These are phyloP conservation scores for Pseudogymnoascus sp. DNA, from an alignment of 2,329 filamentous ascomycete genomes.

Conservation along the genomic window DNA sequence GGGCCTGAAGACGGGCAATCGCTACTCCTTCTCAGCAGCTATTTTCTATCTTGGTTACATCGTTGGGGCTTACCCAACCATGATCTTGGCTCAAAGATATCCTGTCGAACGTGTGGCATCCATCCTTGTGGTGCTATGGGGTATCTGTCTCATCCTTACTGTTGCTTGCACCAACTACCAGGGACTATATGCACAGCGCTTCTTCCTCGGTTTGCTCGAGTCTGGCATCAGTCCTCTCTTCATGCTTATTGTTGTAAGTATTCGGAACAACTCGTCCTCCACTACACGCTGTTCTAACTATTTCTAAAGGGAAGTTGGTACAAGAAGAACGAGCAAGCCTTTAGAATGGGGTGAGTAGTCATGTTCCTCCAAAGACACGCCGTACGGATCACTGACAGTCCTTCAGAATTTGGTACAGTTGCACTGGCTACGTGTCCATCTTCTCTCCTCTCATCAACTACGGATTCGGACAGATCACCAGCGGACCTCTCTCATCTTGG, in stretches of 20 bases:
- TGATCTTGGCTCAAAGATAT: slow-evolving; percentile 35
- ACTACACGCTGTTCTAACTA: neutral
- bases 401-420: slow-evolving; percentile 8
- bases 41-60: slow-evolving; percentile 48
- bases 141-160: slow-evolving; percentile 35
- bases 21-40: slow-evolving; percentile 39
- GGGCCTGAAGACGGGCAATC: slow-evolving; percentile 35
- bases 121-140: slow-evolving; percentile 30
- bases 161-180: slow-evolving; percentile 34
- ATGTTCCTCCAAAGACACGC: slow-evolving; percentile 44
- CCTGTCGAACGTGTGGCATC: slow-evolving; percentile 42
- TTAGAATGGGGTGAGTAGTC: slow-evolving; percentile 49
- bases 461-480: slow-evolving; percentile 40
- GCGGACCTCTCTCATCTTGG: slow-evolving; percentile 34
- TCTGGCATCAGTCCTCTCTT: slow-evolving; percentile 51
- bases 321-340: slow-evolving; percentile 37
- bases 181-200: slow-evolving; percentile 41
- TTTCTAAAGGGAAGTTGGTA: slow-evolving; percentile 31
- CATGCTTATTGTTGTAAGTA: slow-evolving; percentile 42
- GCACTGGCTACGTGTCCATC: slow-evolving; percentile 36
- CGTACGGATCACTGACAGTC: neutral
- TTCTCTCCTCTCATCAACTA: slow-evolving; percentile 44
- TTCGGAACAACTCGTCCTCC: slow-evolving; percentile 14
- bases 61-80: slow-evolving; percentile 41
- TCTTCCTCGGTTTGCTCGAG: slow-evolving; percentile 52